Evolutionary conservation across 345 rosid species (phyloP).

Genomic region (Raphanus sativus): DNA sequence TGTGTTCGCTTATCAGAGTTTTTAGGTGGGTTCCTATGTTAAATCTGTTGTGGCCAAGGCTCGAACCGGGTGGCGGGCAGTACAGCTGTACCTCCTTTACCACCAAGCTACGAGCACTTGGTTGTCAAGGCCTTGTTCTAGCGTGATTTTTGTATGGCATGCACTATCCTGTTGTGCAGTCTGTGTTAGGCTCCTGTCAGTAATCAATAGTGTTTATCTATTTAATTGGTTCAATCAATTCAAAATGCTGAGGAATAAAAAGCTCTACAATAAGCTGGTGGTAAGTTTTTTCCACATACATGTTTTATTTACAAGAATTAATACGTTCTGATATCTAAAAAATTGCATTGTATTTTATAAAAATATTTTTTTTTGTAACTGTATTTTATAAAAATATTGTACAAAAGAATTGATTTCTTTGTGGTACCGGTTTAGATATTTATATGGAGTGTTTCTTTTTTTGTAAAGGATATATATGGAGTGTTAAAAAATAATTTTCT

Average conservation of each 20-base stretch:
- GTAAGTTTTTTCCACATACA: not conserved
- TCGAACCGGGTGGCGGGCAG: no score
- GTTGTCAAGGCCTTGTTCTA: not conserved
- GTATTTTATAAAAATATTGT: not conserved
- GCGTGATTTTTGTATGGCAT: not conserved
- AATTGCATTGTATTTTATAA: not conserved
- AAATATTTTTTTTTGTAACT: no score
- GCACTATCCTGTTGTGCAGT: not conserved
- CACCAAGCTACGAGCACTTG: no score
- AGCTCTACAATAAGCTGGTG: not conserved
- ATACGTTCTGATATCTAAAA: not conserved
- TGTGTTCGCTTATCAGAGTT: not conserved
- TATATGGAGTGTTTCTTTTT: no score
- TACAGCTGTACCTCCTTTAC: no score
- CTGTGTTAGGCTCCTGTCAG: not conserved
- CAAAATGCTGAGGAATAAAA: not conserved
- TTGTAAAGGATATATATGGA: not conserved
- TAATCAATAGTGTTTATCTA: not conserved
- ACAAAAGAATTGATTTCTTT: not conserved
- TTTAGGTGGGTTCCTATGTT: not conserved
- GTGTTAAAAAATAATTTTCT: not conserved
- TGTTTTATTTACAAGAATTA: not conserved
- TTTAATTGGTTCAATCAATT: not conserved
- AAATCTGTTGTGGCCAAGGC: no score
- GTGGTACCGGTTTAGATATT: not conserved